A percentile compares a stretch with the other conserved stretches of the same genome.
Conservation (phyloP, 2,329 filamentous ascomycete species). For the Pseudocercospora cruenta region DNA sequence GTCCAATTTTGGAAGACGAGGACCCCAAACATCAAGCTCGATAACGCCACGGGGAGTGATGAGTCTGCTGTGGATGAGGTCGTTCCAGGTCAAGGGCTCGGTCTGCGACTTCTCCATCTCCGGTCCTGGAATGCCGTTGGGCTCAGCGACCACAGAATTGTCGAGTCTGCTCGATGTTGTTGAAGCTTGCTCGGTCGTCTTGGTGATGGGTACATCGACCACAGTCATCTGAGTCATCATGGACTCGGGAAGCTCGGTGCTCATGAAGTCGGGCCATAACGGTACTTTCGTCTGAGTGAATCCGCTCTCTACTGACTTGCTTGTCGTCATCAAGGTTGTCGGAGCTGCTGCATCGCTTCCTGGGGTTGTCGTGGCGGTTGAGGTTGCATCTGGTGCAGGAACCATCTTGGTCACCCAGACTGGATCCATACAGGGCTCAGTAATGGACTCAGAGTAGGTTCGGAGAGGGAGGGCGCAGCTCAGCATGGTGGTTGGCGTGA, state of each 20-base stretch:
- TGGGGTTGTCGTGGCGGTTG: background rate
- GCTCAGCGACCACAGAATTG: background rate
- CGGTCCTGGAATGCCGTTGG: background rate
- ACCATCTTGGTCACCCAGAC: background rate
- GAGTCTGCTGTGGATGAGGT: background rate
- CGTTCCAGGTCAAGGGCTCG: background rate
- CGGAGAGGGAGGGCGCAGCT: background rate
- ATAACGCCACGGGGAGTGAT: background rate
- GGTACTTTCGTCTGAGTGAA: background rate
- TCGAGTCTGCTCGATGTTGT: background rate
- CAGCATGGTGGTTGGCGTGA: background rate
- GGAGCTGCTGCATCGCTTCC: background rate
- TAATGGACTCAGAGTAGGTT: background rate
- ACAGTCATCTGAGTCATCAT: no score
- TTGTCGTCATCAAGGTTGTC: background rate
- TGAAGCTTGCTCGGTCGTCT: background rate
- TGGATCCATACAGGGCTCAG: background rate
- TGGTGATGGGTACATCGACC: background rate
- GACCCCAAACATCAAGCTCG: background rate
- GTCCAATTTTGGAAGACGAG: background rate
- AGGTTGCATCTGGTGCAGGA: background rate
- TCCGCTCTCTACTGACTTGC: background rate
- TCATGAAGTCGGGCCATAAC: background rate
- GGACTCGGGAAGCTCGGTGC: background rate
- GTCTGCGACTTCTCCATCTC: background rate